These are phyloP conservation scores for Sclerotinia borealis DNA, from an alignment of 2,329 filamentous ascomycete species.

Conservation along the genomic window DNA sequence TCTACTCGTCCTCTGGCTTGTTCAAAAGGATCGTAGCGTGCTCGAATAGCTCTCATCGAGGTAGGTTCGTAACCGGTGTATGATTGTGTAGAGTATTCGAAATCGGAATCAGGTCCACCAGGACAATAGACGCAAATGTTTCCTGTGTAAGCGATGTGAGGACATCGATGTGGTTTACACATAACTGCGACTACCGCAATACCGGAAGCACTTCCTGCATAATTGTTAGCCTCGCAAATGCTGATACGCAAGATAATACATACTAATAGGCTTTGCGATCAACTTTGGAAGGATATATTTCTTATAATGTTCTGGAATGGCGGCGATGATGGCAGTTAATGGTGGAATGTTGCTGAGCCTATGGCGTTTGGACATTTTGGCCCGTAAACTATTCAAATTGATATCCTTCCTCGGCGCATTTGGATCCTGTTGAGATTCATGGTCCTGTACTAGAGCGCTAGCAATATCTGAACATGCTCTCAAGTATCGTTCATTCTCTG, in stretches of 20 bases:
- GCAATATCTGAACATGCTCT: constrained; percentile 94
- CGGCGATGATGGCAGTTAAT: constrained; percentile 92
- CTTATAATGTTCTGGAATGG: constrained; percentile 99
- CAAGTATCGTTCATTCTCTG: constrained; percentile 92
- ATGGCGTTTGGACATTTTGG: constrained; percentile 89
- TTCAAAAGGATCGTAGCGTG: constrained; percentile 95
- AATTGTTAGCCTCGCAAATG: constrained; percentile 13
- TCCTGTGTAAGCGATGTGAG: constrained; percentile 95
- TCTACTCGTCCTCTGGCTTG: constrained; percentile 94
- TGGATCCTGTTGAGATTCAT: constrained; percentile 72
- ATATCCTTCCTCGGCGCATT: constrained; percentile 74
- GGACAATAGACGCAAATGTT: constrained; percentile 99
- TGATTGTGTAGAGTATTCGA: constrained; percentile 97
- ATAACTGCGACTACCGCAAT: constrained; percentile 98
- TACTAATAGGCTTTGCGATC: constrained; percentile 92
- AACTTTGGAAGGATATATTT: constrained; percentile 97
- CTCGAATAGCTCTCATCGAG: constrained; percentile 95
- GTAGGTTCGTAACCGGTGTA: constrained; percentile 99
- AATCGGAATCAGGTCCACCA: constrained; percentile 94
- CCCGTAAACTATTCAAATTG: constrained; percentile 83
- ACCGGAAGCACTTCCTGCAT: constrained; percentile 80
- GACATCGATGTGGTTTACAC: constrained; percentile 98
- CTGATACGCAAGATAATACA: constrained; percentile 28
- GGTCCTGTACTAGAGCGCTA: constrained; percentile 87
- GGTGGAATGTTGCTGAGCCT: constrained; percentile 81